Evolutionary conservation across 2,329 filamentous ascomycete species (phyloP).

Genomic region (Cephalotrichum gorgonifer): DNA sequence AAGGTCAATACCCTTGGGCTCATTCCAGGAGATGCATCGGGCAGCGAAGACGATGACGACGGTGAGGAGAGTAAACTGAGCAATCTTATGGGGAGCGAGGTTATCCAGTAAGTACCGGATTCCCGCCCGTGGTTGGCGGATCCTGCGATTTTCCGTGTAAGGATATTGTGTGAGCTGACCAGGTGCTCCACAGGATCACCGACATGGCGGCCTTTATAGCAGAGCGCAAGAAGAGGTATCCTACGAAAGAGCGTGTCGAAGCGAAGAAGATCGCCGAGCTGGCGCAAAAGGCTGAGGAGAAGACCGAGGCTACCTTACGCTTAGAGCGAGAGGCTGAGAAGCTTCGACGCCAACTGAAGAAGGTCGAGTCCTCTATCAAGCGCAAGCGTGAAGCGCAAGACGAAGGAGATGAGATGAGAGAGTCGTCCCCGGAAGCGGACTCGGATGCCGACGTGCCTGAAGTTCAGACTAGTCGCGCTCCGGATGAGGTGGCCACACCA

Average conservation of each 20-base stretch:
- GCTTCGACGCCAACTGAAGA: slow-evolving; percentile 53
- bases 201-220: slow-evolving; percentile 74
- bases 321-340: slow-evolving; percentile 52
- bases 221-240: slow-evolving; percentile 70
- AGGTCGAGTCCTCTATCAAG: slow-evolving; percentile 61
- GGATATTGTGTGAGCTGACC: not conserved
- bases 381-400: slow-evolving; percentile 58
- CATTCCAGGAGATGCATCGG: slow-evolving; percentile 54
- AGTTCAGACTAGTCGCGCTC: slow-evolving; percentile 37
- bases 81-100: slow-evolving; percentile 44
- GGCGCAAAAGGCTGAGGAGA: slow-evolving; percentile 41
- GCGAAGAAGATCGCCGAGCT: slow-evolving; percentile 46
- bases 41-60: slow-evolving; percentile 58
- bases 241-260: slow-evolving; percentile 61
- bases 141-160: not conserved
- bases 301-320: slow-evolving; percentile 7
- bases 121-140: not conserved
- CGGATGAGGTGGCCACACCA: slow-evolving; percentile 15
- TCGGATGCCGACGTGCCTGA: slow-evolving; percentile 52
- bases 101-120: slow-evolving; percentile 36
- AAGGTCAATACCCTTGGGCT: slow-evolving; percentile 64
- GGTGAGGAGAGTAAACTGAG: slow-evolving; percentile 59
- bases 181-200: slow-evolving; percentile 32
- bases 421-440: slow-evolving; percentile 32
- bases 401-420: slow-evolving; percentile 56